phyloP scores from a whole-genome alignment of 2,329 filamentous ascomycete genomes.

The Aureobasidium sp. region DNA sequence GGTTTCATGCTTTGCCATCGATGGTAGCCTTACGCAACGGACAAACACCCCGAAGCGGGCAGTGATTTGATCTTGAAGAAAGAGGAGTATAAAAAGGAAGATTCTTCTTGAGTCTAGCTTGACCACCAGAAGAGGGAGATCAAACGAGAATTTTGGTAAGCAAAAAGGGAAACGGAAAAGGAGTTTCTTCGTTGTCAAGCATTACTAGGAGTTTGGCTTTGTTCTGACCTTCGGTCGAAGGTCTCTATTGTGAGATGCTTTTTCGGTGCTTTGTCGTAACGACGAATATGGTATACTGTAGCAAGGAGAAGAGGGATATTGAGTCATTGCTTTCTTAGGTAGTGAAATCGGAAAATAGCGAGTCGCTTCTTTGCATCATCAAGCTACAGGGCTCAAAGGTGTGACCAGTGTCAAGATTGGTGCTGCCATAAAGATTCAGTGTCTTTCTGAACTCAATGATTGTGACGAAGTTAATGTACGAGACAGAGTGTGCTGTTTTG shows the following conservation, averaged over 20 bases:
- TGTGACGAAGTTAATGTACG: too few relatives aligned
- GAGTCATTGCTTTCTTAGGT: not conserved
- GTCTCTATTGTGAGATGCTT: not conserved
- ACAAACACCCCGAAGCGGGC: not conserved
- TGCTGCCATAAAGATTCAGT: not conserved
- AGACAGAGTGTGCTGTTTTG: too few relatives aligned
- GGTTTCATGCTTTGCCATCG: conserved; percentile 2
- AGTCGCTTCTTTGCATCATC: not conserved
- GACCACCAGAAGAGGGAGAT: not conserved
- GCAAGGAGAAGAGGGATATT: not conserved
- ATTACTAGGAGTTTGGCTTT: not conserved
- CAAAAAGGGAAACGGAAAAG: not conserved
- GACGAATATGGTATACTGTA: not conserved
- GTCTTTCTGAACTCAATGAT: not conserved
- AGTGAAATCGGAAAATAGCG: not conserved
- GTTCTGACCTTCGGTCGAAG: not conserved
- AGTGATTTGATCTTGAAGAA: not conserved
- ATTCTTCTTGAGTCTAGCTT: not conserved
- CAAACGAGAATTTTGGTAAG: not conserved
- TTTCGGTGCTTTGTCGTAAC: not conserved
- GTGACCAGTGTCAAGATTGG: not conserved
- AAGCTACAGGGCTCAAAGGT: not conserved
- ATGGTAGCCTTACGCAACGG: conserved; percentile 7
- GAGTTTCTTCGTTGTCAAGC: not conserved
- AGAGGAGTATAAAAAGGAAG: not conserved